These are phyloP conservation scores for Colletotrichum camelliae DNA, from an alignment of 2,329 filamentous ascomycete genomes.

Conservation along the genomic window DNA sequence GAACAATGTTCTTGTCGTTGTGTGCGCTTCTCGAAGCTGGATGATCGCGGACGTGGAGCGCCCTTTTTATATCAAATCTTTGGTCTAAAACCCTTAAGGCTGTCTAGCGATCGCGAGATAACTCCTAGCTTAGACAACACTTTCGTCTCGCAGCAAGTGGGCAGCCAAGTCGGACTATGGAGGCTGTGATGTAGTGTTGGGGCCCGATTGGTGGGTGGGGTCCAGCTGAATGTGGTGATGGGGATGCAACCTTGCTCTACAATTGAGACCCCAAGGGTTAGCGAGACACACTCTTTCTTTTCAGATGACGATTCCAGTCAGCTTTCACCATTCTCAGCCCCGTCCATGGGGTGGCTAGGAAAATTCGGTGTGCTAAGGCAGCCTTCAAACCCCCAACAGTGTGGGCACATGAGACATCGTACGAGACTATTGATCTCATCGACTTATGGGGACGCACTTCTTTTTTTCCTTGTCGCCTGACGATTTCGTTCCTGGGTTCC, in stretches of 20 bases:
- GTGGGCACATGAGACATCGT: neutral
- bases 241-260: neutral
- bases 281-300: neutral
- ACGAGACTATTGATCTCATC: neutral
- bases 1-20: neutral
- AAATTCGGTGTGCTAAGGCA: neutral
- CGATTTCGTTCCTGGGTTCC: neutral
- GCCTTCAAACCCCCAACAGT: neutral
- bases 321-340: neutral
- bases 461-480: neutral
- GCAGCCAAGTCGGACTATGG: neutral
- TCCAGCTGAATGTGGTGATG: neutral
- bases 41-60: neutral
- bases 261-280: neutral
- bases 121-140: neutral
- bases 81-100: neutral
- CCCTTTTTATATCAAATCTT: neutral
- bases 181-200: neutral
- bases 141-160: neutral
- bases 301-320: neutral
- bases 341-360: neutral
- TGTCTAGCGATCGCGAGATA: neutral
- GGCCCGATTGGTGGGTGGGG: neutral
- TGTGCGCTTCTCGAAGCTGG: neutral
- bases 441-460: neutral